phyloP scores from a whole-genome alignment of 257 asterid genomes.

The Ajuga chamaepitys region DNA sequence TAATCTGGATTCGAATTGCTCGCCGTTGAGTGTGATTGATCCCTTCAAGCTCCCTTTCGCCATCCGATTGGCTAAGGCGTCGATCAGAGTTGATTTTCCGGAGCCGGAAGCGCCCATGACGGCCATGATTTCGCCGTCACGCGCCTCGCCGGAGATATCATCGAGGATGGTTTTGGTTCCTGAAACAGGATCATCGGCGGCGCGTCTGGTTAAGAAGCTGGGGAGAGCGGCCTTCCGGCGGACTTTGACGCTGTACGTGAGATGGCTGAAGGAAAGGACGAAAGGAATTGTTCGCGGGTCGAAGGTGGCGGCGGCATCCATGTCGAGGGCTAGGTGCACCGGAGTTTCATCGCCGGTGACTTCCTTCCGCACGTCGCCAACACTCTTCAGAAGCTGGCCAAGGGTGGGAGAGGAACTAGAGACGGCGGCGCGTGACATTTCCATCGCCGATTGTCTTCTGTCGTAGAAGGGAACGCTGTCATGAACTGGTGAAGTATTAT shows the following conservation, averaged over 20 bases:
- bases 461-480: conserved; percentile 8
- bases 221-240: conserved; percentile 16
- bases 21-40: conserved; percentile 44
- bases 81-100: conserved; percentile 63
- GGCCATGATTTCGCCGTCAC: conserved; percentile 66
- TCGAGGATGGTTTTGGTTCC: conserved; percentile 39
- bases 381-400: conserved; percentile 33
- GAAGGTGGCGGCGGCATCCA: conserved; percentile 10
- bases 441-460: neutral
- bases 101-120: conserved; percentile 74
- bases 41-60: conserved; percentile 54
- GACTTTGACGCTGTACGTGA: conserved; percentile 48
- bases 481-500: conserved; percentile 8
- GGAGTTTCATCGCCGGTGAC: conserved; percentile 67
- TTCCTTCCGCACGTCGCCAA: conserved; percentile 42
- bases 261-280: conserved; percentile 45
- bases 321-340: conserved; percentile 38
- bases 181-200: neutral
- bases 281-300: conserved; percentile 44
- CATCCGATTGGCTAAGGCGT: conserved; percentile 56
- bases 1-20: conserved; percentile 37
- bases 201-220: neutral
- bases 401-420: conserved; percentile 31
- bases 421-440: conserved; percentile 9
- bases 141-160: conserved; percentile 60